These are phyloP conservation scores for Stipa capillata DNA, from an alignment of 176 grass and related monocot species.

Conservation along the genomic window DNA sequence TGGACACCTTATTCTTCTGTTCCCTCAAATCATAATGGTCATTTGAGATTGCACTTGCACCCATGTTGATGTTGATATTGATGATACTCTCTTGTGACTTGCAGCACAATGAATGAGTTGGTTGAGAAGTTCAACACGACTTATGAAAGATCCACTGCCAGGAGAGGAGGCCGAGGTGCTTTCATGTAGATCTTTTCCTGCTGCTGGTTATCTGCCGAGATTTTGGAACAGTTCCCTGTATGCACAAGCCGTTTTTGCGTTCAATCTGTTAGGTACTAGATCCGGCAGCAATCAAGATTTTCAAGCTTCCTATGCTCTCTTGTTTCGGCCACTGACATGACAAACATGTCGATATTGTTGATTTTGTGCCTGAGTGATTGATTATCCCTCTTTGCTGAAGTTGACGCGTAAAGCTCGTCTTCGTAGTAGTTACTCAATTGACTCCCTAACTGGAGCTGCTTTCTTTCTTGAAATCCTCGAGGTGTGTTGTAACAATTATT, in stretches of 20 bases:
- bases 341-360: conserved; percentile 22
- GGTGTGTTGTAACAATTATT: not conserved
- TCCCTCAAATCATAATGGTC: not conserved
- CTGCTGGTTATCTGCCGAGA: not conserved
- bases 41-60: not conserved
- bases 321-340: not conserved
- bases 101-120: conserved; percentile 89
- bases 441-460: not conserved
- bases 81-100: not conserved
- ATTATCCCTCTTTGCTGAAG: not conserved
- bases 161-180: conserved; percentile 82
- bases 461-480: not conserved
- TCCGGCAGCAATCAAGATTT: not conserved
- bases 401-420: conserved; percentile 20
- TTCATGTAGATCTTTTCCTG: conserved; percentile 46
- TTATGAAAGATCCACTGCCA: conserved; percentile 59
- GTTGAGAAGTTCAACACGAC: conserved; percentile 88
- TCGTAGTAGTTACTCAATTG: not conserved
- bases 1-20: not conserved
- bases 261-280: conserved; percentile 9
- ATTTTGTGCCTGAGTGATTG: conserved; percentile 3
- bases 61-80: not conserved
- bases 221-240: conserved; percentile 14
- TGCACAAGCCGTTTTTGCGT: conserved; percentile 12
- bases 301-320: not conserved